Conservation (phyloP, 805 yeast species). For the Pichia deserticola region DNA sequence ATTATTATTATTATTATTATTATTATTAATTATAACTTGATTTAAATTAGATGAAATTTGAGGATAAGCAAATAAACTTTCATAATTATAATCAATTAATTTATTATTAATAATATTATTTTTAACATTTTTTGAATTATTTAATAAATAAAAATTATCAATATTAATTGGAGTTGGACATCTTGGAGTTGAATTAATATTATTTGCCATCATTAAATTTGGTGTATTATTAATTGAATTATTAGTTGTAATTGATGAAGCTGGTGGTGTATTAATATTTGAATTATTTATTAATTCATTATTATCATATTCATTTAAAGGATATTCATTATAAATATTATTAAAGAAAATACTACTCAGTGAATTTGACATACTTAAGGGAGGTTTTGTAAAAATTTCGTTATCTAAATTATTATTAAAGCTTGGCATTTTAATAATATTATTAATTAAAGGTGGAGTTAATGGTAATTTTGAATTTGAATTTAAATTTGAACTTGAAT, state of each 20-base stretch:
- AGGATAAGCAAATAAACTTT: neutral
- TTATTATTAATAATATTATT: neutral
- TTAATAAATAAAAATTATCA: no score
- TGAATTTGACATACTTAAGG: neutral
- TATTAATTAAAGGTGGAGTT: no score
- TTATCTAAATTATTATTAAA: neutral
- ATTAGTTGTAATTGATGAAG: neutral
- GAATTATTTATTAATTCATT: neutral
- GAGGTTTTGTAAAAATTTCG: neutral
- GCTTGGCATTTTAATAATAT: no score
- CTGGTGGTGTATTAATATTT: neutral
- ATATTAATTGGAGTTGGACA: neutral
- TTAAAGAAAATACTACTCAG: conserved; percentile 1
- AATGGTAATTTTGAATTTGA: no score
- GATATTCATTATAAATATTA: neutral
- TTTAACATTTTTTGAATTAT: neutral
- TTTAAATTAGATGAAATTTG: neutral
- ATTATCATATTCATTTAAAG: neutral
- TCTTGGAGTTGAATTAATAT: neutral
- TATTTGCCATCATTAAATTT: neutral
- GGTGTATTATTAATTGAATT: neutral
- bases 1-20: no score
- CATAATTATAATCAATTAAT: neutral
- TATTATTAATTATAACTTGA: neutral
- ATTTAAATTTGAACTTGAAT: no score